Conservation (phyloP, 371 early-diverging fungal genomes). For the Dinochytrium kinnereticum region DNA sequence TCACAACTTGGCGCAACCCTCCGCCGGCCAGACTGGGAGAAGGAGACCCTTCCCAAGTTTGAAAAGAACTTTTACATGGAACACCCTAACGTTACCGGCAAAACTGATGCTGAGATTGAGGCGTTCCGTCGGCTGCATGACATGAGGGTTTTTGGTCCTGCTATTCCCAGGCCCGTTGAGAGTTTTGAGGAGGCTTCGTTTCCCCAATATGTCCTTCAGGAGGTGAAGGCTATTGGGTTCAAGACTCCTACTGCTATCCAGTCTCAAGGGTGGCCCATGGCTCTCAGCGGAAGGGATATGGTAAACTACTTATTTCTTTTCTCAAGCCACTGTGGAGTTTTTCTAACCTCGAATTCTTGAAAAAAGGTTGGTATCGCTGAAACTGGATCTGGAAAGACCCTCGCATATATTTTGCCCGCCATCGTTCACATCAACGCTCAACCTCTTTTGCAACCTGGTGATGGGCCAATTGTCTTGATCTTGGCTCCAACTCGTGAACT, state of each 20-base stretch:
- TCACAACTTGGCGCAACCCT: slow-evolving; percentile 65
- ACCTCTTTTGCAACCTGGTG: slow-evolving; percentile 88
- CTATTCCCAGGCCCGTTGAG: slow-evolving; percentile 65
- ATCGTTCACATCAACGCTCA: slow-evolving; percentile 99
- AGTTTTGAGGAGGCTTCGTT: slow-evolving; percentile 64
- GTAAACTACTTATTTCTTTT: slow-evolving; percentile 58
- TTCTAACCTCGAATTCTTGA: background rate
- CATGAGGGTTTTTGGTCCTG: slow-evolving; percentile 61
- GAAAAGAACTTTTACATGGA: slow-evolving; percentile 95
- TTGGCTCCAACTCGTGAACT: slow-evolving; percentile 95
- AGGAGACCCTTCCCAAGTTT: slow-evolving; percentile 71
- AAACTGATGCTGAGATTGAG: slow-evolving; percentile 55
- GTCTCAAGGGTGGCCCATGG: slow-evolving; percentile 99
- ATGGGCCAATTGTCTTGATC: slow-evolving; percentile 96
- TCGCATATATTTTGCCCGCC: slow-evolving; percentile 96
- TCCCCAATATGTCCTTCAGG: slow-evolving; percentile 76
- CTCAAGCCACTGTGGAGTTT: background rate
- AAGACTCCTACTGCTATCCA: slow-evolving; percentile 96
- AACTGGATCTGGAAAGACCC: slow-evolving; percentile 99
- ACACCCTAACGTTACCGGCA: slow-evolving; percentile 46
- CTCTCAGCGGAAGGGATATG: slow-evolving; percentile 96
- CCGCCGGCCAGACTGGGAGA: slow-evolving; percentile 73
- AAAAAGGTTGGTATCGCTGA: slow-evolving; percentile 84
- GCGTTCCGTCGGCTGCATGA: slow-evolving; percentile 57
- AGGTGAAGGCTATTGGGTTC: slow-evolving; percentile 86